Evolutionary conservation across 2,329 filamentous ascomycete species (phyloP), one percentile per base, ranked within the genome.

Genomic region (Mollisiaceae sp.): DNA sequence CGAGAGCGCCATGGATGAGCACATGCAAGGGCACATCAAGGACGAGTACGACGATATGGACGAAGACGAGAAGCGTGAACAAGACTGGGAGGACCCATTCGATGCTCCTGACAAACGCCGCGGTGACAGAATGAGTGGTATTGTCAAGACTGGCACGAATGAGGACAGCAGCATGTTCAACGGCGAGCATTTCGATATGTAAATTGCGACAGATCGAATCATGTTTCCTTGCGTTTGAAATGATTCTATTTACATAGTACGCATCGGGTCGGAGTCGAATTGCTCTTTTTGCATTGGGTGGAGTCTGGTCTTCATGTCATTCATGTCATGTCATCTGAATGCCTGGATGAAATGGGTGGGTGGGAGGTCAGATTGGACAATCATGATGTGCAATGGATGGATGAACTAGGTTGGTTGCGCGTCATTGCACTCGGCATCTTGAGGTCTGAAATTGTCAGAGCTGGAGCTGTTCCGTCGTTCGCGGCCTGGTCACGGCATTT

Each of bases 1-100:
- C 73, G 94, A 98, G 80, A 97, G 92, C 75, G 92, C 92, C 1
- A 89, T 99, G 63, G 94, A 98, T 60, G 92, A 94, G 69, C 90
- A 95, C 70, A 93, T 92, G 87, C 79, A 81, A 64, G 83, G 82
- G 59, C 64, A 64, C 73, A 76, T 62, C 74, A 80, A 66, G 78
- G 80, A 84, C 60, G 82, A 86, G 57, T 81, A 84, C 59, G 86
- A 89, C 68, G 83, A 88, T 27, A 88, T 89, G 86, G 82, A 86
- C 64, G 85, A 89, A 68, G 82, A 79, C 43, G 78, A 89, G 68
- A 86, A 86, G 69, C 71, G 86, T 63, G 71, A 73, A 36, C 66
- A 69, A 41, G 74, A 76, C 35, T 76, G 75, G 72, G 76, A 77
- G 47, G 73, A 77, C 24, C 72, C 71, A 32, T 74, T 75, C 54